Base-by-base conservation (phyloP, 2,329 filamentous ascomycete genomes). In the Sphaceloma murrayae region DNA sequence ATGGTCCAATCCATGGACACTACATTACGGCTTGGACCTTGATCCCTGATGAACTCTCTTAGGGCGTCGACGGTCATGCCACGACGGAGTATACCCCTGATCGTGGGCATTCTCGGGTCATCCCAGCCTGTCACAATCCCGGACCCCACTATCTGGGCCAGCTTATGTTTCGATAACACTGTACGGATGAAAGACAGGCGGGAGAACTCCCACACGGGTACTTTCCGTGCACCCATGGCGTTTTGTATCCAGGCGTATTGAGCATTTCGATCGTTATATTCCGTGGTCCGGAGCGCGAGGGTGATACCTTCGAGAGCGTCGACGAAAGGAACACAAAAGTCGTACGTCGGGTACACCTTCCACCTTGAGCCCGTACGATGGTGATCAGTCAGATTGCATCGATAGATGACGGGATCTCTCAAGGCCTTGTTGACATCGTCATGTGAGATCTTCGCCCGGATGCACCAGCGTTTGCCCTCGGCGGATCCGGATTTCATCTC, bases 361-460 rank as follows among this genome's bases (percentile, higher is more conserved):
- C 84, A 89, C 49, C 72, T 77, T 47, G 69, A 75, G 22, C 84
- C 84, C 1, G 85, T 91, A 53, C 85, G 78, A 67, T 91, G 85
- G 62, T 91, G 83, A 8, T 69, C 62, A 38, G 72, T 60, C 4
- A 75, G 71, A 58, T 94, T 94, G 75, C 87, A 95, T 53, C 91
- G 81, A 73, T 95, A 96, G 63, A 98, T 93, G 64, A 96, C 88
- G 9, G 91, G 91, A 63, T 98, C 91, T 52, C 91, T 77, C 76
- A 96, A 80, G 43, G 91, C 86, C 67, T 94, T 94, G 72, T 98
- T 96, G 52, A 83, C 83, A 66, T 91, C 83, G 63, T 94, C 85
- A 54, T 84, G 77, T 1, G 85, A 89, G 55, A 96, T 85, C 72
- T 93, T 95, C 47, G 91, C 91, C 49, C 91, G 83, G 53, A 98